A percentile compares a stretch with the other conserved stretches of the same genome.
Evolutionary conservation across 1,139 yeast species (phyloP).

Genomic region (Geotrichum candidum): DNA sequence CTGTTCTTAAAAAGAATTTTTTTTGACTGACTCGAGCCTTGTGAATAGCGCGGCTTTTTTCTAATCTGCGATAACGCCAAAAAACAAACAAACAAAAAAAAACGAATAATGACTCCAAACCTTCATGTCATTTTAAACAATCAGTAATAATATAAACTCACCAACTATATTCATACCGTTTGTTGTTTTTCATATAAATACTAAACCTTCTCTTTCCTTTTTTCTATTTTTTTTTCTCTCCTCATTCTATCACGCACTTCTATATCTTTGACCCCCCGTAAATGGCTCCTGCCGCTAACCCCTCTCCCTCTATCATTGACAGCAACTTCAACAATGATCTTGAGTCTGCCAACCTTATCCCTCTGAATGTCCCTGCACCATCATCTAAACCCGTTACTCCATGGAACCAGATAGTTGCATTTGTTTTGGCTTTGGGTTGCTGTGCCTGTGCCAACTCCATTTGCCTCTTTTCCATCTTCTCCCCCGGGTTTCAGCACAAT

Average conservation of each 20-base stretch:
- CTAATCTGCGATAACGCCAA: no score
- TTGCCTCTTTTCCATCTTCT: constrained; percentile 69
- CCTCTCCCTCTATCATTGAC: neutral
- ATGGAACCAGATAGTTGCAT: constrained; percentile 11
- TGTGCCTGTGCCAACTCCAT: constrained; percentile 81
- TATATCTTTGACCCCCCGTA: neutral
- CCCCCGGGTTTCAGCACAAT: constrained; percentile 58
- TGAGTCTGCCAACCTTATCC: neutral
- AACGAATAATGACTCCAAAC: no score
- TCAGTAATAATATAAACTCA: no score
- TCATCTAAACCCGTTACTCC: neutral
- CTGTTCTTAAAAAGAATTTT: no score
- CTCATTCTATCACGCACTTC: neutral
- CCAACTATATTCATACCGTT: no score
- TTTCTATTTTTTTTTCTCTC: neutral
- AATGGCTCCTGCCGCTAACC: neutral
- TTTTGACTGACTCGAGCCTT: no score
- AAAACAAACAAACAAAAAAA: no score
- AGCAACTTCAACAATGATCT: neutral
- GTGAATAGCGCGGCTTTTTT: no score
- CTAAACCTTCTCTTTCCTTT: neutral
- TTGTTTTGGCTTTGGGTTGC: constrained; percentile 20
- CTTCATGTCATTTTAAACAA: no score
- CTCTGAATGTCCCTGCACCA: neutral
- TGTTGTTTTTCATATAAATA: no score